phyloP scores from a whole-genome alignment of 208 protist species.

The Porcisia hertigi region DNA sequence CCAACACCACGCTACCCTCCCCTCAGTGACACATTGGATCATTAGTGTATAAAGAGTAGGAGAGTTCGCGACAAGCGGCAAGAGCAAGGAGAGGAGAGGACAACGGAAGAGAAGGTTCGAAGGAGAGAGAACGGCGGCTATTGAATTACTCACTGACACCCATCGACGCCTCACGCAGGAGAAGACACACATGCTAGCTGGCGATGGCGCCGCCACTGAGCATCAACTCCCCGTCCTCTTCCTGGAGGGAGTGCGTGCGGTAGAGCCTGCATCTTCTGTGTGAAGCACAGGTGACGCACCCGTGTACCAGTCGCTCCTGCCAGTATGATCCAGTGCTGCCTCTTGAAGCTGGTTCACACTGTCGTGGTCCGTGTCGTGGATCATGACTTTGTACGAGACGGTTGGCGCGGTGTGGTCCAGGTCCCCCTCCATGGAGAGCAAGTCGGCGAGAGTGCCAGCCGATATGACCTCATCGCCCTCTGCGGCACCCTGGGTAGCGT shows the following conservation, averaged over 20 bases:
- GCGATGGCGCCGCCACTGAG: not conserved
- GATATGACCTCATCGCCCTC: constrained; percentile 34
- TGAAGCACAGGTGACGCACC: constrained; percentile 31
- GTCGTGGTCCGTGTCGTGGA: constrained; percentile 45
- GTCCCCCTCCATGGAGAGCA: constrained; percentile 53
- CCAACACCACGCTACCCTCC: not conserved
- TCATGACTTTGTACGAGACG: constrained; percentile 42
- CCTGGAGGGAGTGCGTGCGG: constrained; percentile 11
- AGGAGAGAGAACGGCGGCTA: not conserved
- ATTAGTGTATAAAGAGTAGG: not conserved
- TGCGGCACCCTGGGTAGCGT: constrained; percentile 9
- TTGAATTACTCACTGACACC: not conserved
- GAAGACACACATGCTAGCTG: not conserved
- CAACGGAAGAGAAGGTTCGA: not conserved
- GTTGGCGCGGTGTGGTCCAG: constrained; percentile 9
- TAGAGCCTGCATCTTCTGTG: constrained; percentile 19
- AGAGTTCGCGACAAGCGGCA: not conserved
- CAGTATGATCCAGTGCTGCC: constrained; percentile 58
- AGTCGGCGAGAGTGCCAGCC: constrained; percentile 62
- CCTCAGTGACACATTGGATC: not conserved
- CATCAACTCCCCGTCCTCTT: not conserved
- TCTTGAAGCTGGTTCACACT: constrained; percentile 63
- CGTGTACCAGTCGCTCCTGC: constrained; percentile 66
- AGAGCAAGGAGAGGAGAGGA: not conserved
- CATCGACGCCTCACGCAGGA: not conserved